Evolutionary conservation across 768 basidiomycete genomes (phyloP), one percentile per base, ranked within the genome.

Genomic region (Tulasnella sp.): DNA sequence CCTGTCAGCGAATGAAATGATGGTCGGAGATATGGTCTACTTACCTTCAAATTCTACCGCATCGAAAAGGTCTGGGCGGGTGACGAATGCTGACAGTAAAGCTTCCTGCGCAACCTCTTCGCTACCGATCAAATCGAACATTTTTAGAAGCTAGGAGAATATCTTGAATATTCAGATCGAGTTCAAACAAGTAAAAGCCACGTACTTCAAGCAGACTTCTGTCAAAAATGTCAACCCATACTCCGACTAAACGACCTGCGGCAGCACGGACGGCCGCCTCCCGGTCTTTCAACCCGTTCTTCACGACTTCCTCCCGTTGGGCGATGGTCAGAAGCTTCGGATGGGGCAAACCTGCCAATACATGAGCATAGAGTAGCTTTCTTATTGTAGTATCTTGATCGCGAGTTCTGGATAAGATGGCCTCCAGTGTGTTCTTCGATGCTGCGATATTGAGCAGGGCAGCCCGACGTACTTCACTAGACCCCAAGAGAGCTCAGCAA

Each of bases 401-500:
- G 26, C 92, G 87, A 2, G 88, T 89, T 35, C 95, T 87, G 1
- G 85, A 83, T 11, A 98, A 84, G 52, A 98, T 84, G 39, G 82
- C 81, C 0, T 88, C 69, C 0, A 98, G 80, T 0, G 89, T 90
- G 0, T 79, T 76, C 0, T 80, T 77, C 39, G 83, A 84, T 8
- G 88, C 79, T 0, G 89, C 87, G 0, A 95, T 84, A 75, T 92
- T 91, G 72, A 89, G 82, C 0, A 97, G 81, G 0, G 87, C 86
- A 0, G 89, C 88, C 37, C 90, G 87, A 4, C 96, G 94, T 22
- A 98, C 95, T 65, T 98, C 95, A 2, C 93, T 95, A 76, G 32
- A 44, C 16, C 11, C 26, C 75, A 44, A 41, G 29, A 8, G 37
- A 36, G 14, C 22, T 14, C 32, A 63, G 22, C n/a, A 62, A 26